These are phyloP conservation scores for Candida orba DNA, from an alignment of 805 yeast genomes.

Conservation along the genomic window DNA sequence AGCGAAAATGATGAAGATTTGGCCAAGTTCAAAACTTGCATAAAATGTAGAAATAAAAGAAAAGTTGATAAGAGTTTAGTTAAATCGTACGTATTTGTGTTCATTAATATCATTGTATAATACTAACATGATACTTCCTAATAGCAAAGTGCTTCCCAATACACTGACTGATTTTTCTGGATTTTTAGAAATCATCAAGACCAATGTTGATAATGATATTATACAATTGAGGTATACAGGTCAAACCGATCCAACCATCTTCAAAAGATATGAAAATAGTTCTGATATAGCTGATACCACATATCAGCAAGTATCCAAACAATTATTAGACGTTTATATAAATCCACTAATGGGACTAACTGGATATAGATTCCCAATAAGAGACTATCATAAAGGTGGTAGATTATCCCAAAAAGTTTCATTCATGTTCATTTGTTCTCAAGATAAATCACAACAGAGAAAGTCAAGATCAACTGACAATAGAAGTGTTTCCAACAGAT, in stretches of 20 bases:
- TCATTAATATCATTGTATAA: not conserved
- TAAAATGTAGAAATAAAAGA: constrained; percentile 33
- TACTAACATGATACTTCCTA: constrained; percentile 3
- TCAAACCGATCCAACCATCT: constrained; percentile 23
- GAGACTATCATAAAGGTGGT: constrained; percentile 40
- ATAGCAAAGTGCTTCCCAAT: constrained; percentile 14
- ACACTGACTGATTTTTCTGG: constrained; percentile 27
- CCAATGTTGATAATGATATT: constrained; percentile 30
- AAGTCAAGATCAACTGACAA: constrained; percentile 34
- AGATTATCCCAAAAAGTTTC: constrained; percentile 33
- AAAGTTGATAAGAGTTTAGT: constrained; percentile 23
- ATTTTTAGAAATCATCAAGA: constrained; percentile 28
- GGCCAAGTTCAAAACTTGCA: constrained; percentile 35
- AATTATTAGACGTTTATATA: constrained; percentile 30
- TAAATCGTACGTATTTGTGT: constrained; percentile 3
- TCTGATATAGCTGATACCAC: constrained; percentile 25
- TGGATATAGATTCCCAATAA: constrained; percentile 36
- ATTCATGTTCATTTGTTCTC: constrained; percentile 40
- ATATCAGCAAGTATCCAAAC: constrained; percentile 29
- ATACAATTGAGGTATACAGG: constrained; percentile 30
- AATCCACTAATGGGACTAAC: constrained; percentile 34
- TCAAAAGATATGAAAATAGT: constrained; percentile 28
- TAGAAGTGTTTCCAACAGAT: constrained; percentile 30
- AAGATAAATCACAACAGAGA: constrained; percentile 35
- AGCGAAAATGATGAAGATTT: constrained; percentile 28